phyloP scores from a whole-genome alignment of 1,139 yeast species.

The Candida freyschussii region DNA sequence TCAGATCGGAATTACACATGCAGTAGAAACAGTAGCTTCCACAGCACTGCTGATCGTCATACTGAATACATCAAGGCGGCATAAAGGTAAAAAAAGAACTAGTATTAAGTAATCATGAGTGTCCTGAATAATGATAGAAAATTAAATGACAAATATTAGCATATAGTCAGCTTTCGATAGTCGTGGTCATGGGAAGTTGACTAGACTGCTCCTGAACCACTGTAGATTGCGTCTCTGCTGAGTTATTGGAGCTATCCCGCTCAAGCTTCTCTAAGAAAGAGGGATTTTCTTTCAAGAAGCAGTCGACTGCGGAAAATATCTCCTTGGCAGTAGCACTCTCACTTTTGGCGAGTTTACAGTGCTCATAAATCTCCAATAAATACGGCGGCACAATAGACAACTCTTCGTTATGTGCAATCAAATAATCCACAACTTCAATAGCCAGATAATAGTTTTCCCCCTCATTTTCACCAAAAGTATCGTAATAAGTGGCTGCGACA shows the following conservation, averaged over 20 bases:
- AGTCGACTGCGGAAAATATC: conserved; percentile 21
- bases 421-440: conserved; percentile 81
- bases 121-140: neutral
- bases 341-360: conserved; percentile 18
- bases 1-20: no score
- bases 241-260: conserved; percentile 4
- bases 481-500: conserved; percentile 29
- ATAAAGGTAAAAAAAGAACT: no score
- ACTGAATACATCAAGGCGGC: no score
- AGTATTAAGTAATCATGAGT: conserved; percentile 3
- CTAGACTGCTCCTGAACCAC: conserved; percentile 13
- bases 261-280: conserved; percentile 12
- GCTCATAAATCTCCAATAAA: conserved; percentile 27
- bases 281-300: conserved; percentile 15
- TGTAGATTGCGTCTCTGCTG: conserved; percentile 7
- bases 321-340: conserved; percentile 24
- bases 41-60: no score
- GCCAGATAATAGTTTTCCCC: conserved; percentile 86
- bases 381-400: conserved; percentile 72
- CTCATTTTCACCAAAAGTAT: conserved; percentile 39
- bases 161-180: conserved; percentile 6
- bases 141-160: neutral
- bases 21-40: no score
- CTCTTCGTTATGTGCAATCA: conserved; percentile 81
- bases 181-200: conserved; percentile 16